Evolutionary conservation across 2,329 filamentous ascomycete species (phyloP).

Genomic region (Phyllosticta citribraziliensis): DNA sequence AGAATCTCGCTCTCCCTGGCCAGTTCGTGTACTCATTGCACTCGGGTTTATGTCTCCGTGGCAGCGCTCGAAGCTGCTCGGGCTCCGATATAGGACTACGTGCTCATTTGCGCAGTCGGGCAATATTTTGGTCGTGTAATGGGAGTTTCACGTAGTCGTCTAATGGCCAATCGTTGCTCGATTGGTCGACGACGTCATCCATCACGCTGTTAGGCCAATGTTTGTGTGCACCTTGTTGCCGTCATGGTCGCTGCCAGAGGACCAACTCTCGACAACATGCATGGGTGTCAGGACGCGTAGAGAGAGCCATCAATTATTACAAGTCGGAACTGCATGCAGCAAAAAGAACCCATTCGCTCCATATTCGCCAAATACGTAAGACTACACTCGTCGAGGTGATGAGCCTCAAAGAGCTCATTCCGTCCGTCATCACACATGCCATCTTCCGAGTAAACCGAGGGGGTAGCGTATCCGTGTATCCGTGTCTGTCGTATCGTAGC

Average conservation of each 20-base stretch:
- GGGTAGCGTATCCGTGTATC: conserved; percentile 5
- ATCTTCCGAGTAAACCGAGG: neutral
- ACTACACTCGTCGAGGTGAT: conserved; percentile 8
- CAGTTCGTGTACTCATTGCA: neutral
- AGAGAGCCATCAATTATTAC: conserved; percentile 11
- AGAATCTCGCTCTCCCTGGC: neutral
- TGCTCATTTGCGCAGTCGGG: neutral
- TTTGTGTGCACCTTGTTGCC: neutral
- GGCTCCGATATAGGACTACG: conserved; percentile 6
- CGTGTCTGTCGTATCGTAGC: neutral
- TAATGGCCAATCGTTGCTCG: neutral
- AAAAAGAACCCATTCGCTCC: conserved; percentile 11
- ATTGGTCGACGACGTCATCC: neutral
- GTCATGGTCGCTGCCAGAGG: neutral
- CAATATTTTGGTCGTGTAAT: neutral
- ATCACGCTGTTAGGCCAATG: neutral
- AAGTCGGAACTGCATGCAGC: conserved; percentile 10
- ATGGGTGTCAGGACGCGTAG: neutral
- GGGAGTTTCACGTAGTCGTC: neutral
- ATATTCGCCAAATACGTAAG: conserved; percentile 11
- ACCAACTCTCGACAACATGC: neutral
- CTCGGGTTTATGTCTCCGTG: neutral
- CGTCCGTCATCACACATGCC: conserved; percentile 11
- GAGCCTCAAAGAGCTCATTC: conserved; percentile 4
- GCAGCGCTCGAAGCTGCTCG: neutral